Conservation (phyloP, 192 early-diverging fungal genomes). For the Gonapodya prolifera region DNA sequence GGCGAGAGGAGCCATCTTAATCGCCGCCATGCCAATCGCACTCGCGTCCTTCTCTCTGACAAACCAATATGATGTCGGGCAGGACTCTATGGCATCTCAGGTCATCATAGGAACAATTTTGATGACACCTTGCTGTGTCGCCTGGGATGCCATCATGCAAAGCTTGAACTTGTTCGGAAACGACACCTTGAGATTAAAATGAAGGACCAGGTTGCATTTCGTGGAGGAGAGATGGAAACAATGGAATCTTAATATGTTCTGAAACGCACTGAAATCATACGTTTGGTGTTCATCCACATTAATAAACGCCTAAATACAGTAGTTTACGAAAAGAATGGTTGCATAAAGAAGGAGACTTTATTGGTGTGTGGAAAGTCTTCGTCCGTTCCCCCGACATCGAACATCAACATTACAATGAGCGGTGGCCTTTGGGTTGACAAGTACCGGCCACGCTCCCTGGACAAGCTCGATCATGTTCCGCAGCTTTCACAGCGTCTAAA, state of each 20-base stretch:
- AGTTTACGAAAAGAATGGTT: too few relatives aligned
- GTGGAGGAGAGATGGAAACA: too few relatives aligned
- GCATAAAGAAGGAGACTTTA: too few relatives aligned
- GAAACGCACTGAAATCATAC: too few relatives aligned
- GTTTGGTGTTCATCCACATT: too few relatives aligned
- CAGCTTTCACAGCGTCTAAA: conserved; percentile 60
- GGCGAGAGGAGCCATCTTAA: not conserved
- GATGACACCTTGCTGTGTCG: not conserved
- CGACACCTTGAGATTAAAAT: not conserved
- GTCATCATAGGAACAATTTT: not conserved
- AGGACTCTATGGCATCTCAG: not conserved
- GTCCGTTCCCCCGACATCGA: too few relatives aligned
- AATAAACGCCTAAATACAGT: too few relatives aligned
- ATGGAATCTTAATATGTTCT: too few relatives aligned
- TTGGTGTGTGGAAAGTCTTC: too few relatives aligned
- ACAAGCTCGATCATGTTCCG: conserved; percentile 71
- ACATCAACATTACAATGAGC: conserved; percentile 21
- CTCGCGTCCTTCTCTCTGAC: not conserved
- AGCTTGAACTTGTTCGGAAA: not conserved
- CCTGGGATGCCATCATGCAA: not conserved
- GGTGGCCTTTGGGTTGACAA: conserved; percentile 81
- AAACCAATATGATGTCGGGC: not conserved
- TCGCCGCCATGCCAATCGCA: not conserved
- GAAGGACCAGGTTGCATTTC: too few relatives aligned
- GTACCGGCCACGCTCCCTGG: conserved; percentile 71